Conservation (phyloP, 2,329 filamentous ascomycete species). For the Westerdykella aurantiaca region DNA sequence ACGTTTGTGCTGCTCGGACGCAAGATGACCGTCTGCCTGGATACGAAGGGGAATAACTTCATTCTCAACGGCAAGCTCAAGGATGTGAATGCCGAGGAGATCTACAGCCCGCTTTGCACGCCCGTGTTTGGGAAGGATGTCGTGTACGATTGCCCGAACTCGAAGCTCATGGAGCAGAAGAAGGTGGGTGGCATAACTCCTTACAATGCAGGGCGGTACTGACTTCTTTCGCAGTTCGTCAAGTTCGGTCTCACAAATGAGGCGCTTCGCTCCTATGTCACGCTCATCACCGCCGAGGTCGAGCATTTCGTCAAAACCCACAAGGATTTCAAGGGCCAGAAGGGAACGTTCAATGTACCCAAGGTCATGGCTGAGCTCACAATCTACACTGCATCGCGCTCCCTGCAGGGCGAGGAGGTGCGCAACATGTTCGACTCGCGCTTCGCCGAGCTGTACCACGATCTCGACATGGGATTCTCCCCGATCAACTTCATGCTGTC, state of each 20-base stretch:
- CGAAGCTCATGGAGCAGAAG: conserved; percentile 94
- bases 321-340: conserved; percentile 60
- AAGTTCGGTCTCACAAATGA: conserved; percentile 73
- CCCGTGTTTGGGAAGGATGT: conserved; percentile 77
- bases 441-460: conserved; percentile 78
- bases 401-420: conserved; percentile 78
- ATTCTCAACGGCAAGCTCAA: conserved; percentile 86
- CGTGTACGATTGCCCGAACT: conserved; percentile 84
- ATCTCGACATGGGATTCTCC: conserved; percentile 84
- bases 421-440: conserved; percentile 72
- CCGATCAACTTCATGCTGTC: conserved; percentile 87
- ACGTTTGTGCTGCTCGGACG: conserved; percentile 84
- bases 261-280: conserved; percentile 70
- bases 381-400: conserved; percentile 82
- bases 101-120: conserved; percentile 70
- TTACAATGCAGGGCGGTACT: background rate
- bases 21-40: conserved; percentile 81
- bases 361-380: conserved; percentile 79
- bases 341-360: conserved; percentile 65
- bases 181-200: conserved; percentile 53
- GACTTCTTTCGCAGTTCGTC: conserved; percentile 56
- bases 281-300: conserved; percentile 70
- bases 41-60: conserved; percentile 80
- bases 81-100: conserved; percentile 85
- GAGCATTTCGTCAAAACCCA: conserved; percentile 65